Evolutionary conservation across 306 rosid species (phyloP).

Genomic region (Sechiopsis laciniata): DNA sequence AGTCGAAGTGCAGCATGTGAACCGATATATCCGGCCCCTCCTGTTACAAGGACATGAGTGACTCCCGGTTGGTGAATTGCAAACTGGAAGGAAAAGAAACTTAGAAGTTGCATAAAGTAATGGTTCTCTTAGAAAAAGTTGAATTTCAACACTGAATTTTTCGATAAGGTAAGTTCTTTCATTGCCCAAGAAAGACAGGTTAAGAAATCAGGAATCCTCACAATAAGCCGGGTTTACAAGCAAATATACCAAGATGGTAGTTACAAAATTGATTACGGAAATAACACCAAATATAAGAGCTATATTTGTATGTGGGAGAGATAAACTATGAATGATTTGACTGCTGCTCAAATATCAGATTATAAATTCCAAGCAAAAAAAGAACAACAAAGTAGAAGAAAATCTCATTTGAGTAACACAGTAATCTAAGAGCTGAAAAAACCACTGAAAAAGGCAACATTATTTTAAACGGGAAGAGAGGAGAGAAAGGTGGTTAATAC

Average conservation of each 20-base stretch:
- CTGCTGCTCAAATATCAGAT: slow-evolving; percentile 7
- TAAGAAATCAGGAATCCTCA: not conserved
- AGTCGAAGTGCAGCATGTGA: slow-evolving; percentile 84
- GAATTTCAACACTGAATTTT: not conserved
- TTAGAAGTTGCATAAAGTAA: not conserved
- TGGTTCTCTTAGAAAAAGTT: not conserved
- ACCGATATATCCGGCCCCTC: slow-evolving; percentile 95
- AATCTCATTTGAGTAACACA: not conserved
- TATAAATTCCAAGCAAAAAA: not conserved
- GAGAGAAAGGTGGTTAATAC: not conserved
- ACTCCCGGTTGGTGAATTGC: slow-evolving; percentile 60
- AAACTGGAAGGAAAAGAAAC: slow-evolving; percentile 49
- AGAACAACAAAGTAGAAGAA: not conserved
- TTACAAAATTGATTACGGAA: too few species aligned
- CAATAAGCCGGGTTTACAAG: not conserved
- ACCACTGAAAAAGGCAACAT: not conserved
- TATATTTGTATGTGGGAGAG: too few species aligned
- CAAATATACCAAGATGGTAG: not conserved
- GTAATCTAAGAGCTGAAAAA: not conserved
- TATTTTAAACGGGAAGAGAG: not conserved
- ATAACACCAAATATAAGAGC: too few species aligned
- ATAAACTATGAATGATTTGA: not conserved
- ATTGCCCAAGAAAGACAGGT: not conserved
- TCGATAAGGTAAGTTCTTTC: not conserved
- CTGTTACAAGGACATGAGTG: slow-evolving; percentile 85